Evolutionary conservation across 441 rosid genomes (phyloP), one percentile per base, ranked within the genome.

Genomic region (Erodium texanum): DNA sequence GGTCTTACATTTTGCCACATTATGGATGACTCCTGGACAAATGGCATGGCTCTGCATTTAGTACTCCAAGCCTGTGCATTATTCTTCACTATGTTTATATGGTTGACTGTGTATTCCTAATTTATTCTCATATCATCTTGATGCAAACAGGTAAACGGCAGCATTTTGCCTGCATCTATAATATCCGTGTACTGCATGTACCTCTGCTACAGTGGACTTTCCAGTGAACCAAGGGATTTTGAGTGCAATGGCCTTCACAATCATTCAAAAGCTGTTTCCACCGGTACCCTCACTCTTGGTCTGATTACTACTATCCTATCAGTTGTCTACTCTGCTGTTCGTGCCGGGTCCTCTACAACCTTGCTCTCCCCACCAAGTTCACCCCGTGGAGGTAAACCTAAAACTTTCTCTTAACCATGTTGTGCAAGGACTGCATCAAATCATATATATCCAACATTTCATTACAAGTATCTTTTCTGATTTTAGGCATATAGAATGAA

Each of bases 121-220:
- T 1, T 1, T 27, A 4, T 1, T 1, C 1, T 27, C 4, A 4
- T 1, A 27, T 27, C 29, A 4, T 27, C 29, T 27, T 66, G 74
- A 58, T 62, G 64, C 56, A 59, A 69, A 67, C 81, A 89, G 96
- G 89, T 94, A 61, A 94, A 89, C 64, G 99, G 99, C 54, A 94
- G 99, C 82, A 97, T 94, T 68, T 84, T 94, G 83, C 99, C 99
- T 15, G 97, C 99, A 63, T 86, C 97, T 0, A 90, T 94, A 72
- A 82, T 91, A 79, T 87, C 99, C 2, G 81, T 86, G 64, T 94
- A 94, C 66, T 92, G 97, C 80, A 94, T 96, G 63, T 89, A 94
- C 77, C 87, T 94, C 71, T 94, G 99, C 87, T 94, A 76, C 82
- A 94, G 96, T 66, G 99, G 90, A 71, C 99, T 94, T 70, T 88